A percentile compares a stretch with the other conserved stretches of the same genome.
phyloP scores from a whole-genome alignment of 306 rosid species.

The Cicer chorassanicum region DNA sequence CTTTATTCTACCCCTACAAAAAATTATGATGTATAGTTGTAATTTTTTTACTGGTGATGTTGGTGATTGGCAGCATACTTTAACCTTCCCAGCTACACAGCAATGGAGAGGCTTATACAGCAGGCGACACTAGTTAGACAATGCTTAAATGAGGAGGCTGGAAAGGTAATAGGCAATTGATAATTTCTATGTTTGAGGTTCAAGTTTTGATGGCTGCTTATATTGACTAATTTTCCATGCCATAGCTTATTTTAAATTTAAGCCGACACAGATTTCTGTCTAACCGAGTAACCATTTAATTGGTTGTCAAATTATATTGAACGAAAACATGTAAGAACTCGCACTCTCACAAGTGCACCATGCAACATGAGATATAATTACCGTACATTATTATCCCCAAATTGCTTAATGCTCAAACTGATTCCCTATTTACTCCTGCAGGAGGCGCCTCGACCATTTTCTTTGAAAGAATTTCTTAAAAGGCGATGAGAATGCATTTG shows the following conservation, averaged over 20 bases:
- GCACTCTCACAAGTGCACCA: background rate
- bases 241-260: conserved; percentile 25
- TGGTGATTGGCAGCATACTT: conserved; percentile 67
- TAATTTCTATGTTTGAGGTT: conserved; percentile 23
- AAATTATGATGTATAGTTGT: conserved; percentile 18
- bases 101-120: conserved; percentile 85
- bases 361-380: conserved; percentile 3
- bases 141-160: conserved; percentile 66
- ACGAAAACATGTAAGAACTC: background rate
- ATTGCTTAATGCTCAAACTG: conserved; percentile 17
- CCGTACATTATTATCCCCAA: conserved; percentile 1
- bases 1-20: conserved; percentile 15
- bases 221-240: conserved; percentile 33
- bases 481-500: conserved; percentile 48
- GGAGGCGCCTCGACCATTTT: conserved; percentile 73
- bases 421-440: conserved; percentile 50
- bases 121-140: conserved; percentile 79
- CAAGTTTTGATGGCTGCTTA: conserved; percentile 8
- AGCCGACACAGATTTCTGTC: conserved; percentile 24
- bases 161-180: conserved; percentile 61
- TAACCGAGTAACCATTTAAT: conserved; percentile 8
- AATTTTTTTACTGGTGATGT: conserved; percentile 21
- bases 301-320: conserved; percentile 11
- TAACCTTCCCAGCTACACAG: conserved; percentile 71
- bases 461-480: conserved; percentile 73